Base-by-base conservation (phyloP, 495 filamentous ascomycete species). In the Aspergillus indologenus region DNA sequence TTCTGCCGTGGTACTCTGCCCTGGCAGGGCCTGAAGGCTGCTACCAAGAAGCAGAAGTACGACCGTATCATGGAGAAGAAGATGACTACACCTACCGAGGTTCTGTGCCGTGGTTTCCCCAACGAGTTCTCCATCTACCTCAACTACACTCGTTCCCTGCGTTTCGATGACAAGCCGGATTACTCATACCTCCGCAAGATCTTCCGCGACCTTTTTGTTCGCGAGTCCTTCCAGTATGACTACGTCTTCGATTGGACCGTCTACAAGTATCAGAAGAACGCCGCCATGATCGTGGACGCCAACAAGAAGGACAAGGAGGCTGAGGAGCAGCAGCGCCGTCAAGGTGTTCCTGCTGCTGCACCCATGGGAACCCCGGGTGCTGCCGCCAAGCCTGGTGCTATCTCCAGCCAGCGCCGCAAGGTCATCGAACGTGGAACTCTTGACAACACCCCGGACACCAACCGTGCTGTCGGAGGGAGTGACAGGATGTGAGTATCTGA, bases 41-140 rank as follows among this genome's bases (percentile, higher is more conserved):
- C 95, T 65, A 99, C 95, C 54, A 98, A 99, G 86, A 98, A 99
- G 87, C 94, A 99, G 82, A 99, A 98, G 79, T 98, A 99, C 70
- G 95, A 99, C 77, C 87, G 95, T 53, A 99, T 99, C 78, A 99
- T 98, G 95, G 95, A 99, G 83, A 99, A 99, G 87, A 99, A 99
- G 89, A 98, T 99, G 95, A 99, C 94, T 11, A 99, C 95, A 6
- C 94, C 95, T 18, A 99, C 95, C 65, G 95, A 99, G 70, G 94
- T 98, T 44, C 90, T 99, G 24, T 99, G 95, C 86, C 91, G 94
- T 73, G 94, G 92, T 55, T 98, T 99, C 80, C 95, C 95, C 65
- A 98, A 99, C 71, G 95, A 98, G 79, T 99, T 99, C 72, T 93
- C 95, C 77, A 98, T 97, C 75, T 99, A 99, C 75, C 81, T 99